phyloP scores from a whole-genome alignment of 169 alveolate genomes.

The Condylostoma magnum region DNA sequence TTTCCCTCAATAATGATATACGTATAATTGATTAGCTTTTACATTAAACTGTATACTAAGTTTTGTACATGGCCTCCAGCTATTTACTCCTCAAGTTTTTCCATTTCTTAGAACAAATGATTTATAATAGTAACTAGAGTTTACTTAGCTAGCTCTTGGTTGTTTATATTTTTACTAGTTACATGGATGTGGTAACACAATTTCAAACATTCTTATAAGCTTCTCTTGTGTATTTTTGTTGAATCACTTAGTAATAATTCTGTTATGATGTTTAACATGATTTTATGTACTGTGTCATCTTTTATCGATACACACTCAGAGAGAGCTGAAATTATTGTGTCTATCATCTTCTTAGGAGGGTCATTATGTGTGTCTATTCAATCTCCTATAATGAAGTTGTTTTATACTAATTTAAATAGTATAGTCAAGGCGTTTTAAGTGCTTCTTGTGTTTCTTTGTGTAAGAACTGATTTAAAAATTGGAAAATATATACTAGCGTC shows the following conservation, averaged over 20 bases:
- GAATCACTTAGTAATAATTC: conserved; percentile 44
- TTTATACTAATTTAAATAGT: no score
- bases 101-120: not conserved
- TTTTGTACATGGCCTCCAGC: conserved; percentile 21
- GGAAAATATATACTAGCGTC: conserved; percentile 32
- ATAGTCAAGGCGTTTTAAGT: no score
- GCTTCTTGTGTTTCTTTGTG: conserved; percentile 8
- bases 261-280: conserved; percentile 49
- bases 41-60: conserved; percentile 31
- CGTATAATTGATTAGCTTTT: conserved; percentile 58
- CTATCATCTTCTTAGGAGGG: conserved; percentile 49
- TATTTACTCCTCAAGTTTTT: not conserved
- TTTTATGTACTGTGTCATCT: conserved; percentile 54
- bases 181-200: conserved; percentile 55
- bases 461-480: not conserved
- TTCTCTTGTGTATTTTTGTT: conserved; percentile 51
- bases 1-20: conserved; percentile 29
- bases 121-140: conserved; percentile 29
- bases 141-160: conserved; percentile 52
- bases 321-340: conserved; percentile 54
- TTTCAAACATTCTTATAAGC: conserved; percentile 50
- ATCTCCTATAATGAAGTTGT: no score
- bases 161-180: conserved; percentile 34
- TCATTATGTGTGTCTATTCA: no score
- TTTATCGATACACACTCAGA: conserved; percentile 49